phyloP scores from a whole-genome alignment of 208 protist species.

The Leishmania mexicana region DNA sequence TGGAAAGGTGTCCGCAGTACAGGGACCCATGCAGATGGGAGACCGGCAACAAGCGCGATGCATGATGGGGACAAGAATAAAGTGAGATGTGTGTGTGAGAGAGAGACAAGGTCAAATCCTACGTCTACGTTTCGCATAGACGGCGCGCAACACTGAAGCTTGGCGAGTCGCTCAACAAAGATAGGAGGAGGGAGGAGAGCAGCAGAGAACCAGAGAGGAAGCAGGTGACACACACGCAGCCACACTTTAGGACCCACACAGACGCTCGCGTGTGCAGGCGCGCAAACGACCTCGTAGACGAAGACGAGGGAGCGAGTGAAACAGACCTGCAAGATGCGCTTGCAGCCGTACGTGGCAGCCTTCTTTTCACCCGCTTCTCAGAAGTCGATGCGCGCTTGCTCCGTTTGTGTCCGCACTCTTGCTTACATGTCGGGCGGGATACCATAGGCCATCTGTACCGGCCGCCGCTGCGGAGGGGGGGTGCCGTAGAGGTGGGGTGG shows the following conservation, averaged over 20 bases:
- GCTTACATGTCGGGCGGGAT: conserved; percentile 31
- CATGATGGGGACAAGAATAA: neutral
- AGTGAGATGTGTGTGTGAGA: neutral
- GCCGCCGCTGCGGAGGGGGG: conserved; percentile 5
- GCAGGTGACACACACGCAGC: neutral
- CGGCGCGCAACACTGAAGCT: neutral
- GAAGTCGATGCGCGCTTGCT: too few species aligned
- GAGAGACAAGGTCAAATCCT: neutral
- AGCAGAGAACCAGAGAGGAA: neutral
- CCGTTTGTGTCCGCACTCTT: neutral
- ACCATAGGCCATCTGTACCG: conserved; percentile 34
- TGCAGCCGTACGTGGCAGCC: neutral
- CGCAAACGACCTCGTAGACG: neutral
- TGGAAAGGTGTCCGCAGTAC: neutral
- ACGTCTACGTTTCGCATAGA: too few species aligned
- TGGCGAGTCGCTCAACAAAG: neutral
- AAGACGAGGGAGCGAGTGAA: neutral
- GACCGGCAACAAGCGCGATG: neutral
- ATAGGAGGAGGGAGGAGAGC: neutral
- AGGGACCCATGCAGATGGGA: neutral
- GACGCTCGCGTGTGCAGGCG: neutral
- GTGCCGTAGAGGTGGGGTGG: conserved; percentile 17
- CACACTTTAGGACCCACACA: neutral
- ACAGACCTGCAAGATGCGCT: neutral
- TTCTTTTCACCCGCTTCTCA: neutral